Evolutionary conservation across 2,329 filamentous ascomycete genomes (phyloP).

Genomic region (Gremmenia infestans): DNA sequence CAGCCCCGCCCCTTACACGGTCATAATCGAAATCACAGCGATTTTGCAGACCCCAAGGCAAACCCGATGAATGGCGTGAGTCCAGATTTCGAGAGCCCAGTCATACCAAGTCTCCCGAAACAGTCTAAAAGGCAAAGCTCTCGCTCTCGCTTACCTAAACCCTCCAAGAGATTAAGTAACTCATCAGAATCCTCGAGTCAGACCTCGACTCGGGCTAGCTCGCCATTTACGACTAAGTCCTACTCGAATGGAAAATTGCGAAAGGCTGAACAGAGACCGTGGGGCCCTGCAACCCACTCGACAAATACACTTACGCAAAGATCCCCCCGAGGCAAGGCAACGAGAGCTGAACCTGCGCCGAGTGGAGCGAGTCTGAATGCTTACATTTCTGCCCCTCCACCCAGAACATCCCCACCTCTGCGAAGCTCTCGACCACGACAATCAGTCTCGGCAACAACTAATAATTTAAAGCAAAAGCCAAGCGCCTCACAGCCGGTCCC

Average conservation of each 20-base stretch:
- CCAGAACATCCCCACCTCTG: conserved; percentile 72
- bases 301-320: conserved; percentile 34
- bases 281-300: conserved; percentile 23
- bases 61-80: conserved; percentile 27
- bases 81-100: conserved; percentile 25
- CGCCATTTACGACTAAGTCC: conserved; percentile 44
- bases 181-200: conserved; percentile 45
- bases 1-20: conserved; percentile 31
- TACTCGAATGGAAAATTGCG: conserved; percentile 31
- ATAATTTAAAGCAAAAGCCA: conserved; percentile 62
- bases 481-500: conserved; percentile 31
- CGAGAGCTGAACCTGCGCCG: conserved; percentile 17
- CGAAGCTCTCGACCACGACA: conserved; percentile 79
- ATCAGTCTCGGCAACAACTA: conserved; percentile 72
- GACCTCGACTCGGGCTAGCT: conserved; percentile 51
- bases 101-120: conserved; percentile 2
- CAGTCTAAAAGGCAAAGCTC: conserved; percentile 5
- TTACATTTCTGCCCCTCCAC: conserved; percentile 64
- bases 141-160: conserved; percentile 25
- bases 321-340: conserved; percentile 22
- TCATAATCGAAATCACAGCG: conserved; percentile 55
- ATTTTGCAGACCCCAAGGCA: conserved; percentile 40
- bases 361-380: conserved; percentile 61
- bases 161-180: conserved; percentile 30
- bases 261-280: conserved; percentile 24